Evolutionary conservation across 441 rosid genomes (phyloP), one percentile per base, ranked within the genome.

Genomic region (Omphalea diandra): DNA sequence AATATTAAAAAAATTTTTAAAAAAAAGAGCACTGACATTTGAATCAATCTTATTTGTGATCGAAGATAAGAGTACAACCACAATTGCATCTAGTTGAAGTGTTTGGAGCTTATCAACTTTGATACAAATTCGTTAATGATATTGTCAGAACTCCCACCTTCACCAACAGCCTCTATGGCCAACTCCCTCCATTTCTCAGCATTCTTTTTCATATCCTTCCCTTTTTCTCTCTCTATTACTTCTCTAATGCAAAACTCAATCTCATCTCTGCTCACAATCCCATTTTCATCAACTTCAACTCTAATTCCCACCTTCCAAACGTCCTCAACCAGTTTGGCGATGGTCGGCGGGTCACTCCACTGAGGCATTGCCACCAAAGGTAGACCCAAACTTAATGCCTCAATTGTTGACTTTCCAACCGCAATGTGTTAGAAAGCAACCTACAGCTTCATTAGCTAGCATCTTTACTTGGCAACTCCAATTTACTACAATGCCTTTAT

Each of bases 321-420:
- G 73, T 84, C 88, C 68, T 82, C 82, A 3, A 87, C 63, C 32
- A 84, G 77, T 73, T 84, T 89, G 2, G 88, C 86, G 69, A 84
- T 79, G 0, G 88, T 76, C 0, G 82, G 84, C 27, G 87, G 92
- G 40, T 89, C 90, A 0, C 80, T 81, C 90, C 88, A 84, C 20
- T 79, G 89, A 5, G 95, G 87, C 95, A 87, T 84, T 18, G 77
- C 83, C 73, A 87, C 87, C 87, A 89, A 78, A 1, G 90, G 87
- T 58, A 87, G 85, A 6, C 84, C 89, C 46, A 85, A 68, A 69
- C 87, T 75, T 41, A 87, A 2, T 9, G 83, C 87, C 66, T 89
- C 91, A 3, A 84, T 56, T 5, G 85, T 84, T 7, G 91, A 89
- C 58, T 87, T n/a, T 89, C 91, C 89, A 86, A 7, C 89, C 89